These are phyloP conservation scores for Clonostachys byssicola DNA, from an alignment of 2,329 filamentous ascomycete species.

Conservation along the genomic window DNA sequence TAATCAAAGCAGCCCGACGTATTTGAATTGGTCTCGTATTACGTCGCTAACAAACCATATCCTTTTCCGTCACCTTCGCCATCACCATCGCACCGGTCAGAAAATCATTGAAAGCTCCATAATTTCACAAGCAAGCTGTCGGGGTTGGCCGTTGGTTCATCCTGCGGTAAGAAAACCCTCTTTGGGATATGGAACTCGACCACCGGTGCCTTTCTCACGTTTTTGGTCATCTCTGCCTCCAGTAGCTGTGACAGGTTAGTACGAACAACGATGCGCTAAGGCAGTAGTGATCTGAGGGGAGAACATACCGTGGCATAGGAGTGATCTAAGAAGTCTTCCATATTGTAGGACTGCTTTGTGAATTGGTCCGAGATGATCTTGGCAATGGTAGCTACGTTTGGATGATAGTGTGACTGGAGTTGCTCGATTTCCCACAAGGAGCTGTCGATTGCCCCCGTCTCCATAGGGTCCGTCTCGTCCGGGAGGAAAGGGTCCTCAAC, in stretches of 20 bases:
- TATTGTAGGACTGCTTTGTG: slow-evolving; percentile 88
- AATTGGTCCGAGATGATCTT: slow-evolving; percentile 96
- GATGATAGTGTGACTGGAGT: slow-evolving; percentile 89
- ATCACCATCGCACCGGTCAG: no score
- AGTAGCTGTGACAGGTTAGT: slow-evolving; percentile 58
- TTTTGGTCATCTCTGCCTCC: slow-evolving; percentile 77
- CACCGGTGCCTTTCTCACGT: slow-evolving; percentile 80
- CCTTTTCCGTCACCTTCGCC: no score
- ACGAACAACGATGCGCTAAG: not conserved
- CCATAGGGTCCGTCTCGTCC: slow-evolving; percentile 75
- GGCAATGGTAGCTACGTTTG: slow-evolving; percentile 89
- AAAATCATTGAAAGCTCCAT: slow-evolving; percentile 46
- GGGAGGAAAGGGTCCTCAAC: slow-evolving; percentile 72
- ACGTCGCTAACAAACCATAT: no score
- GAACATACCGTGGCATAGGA: slow-evolving; percentile 74
- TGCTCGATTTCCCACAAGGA: slow-evolving; percentile 93
- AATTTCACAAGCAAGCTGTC: slow-evolving; percentile 55
- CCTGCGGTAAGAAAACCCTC: slow-evolving; percentile 62
- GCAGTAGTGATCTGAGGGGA: not conserved
- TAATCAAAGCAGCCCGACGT: no score
- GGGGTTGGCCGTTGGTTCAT: slow-evolving; percentile 37
- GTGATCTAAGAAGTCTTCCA: slow-evolving; percentile 97
- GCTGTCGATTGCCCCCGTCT: slow-evolving; percentile 84
- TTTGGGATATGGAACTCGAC: slow-evolving; percentile 95
- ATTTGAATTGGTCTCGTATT: no score